Conservation (phyloP, 2,329 filamentous ascomycete genomes). For the Chalaropsis thielavioides region DNA sequence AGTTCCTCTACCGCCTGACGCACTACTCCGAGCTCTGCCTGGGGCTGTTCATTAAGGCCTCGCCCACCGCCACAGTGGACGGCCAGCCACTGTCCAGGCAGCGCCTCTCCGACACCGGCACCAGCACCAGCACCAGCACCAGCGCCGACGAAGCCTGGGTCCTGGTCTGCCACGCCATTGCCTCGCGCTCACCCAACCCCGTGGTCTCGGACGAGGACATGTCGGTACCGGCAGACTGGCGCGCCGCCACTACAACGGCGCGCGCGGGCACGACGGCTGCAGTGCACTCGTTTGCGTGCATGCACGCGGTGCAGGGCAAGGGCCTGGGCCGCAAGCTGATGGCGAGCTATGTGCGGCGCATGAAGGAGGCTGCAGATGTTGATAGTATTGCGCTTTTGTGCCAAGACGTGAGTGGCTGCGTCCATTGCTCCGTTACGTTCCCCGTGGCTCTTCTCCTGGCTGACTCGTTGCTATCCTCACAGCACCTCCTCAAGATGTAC, state of each 20-base stretch:
- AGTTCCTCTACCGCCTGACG: slow-evolving; percentile 65
- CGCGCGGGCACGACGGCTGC: slow-evolving; percentile 53
- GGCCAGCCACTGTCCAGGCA: slow-evolving; percentile 2
- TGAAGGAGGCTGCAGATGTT: slow-evolving; percentile 54
- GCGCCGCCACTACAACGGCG: slow-evolving; percentile 25
- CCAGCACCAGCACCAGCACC: neutral
- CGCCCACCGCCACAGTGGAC: slow-evolving; percentile 23
- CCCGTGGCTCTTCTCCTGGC: neutral
- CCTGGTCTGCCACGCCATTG: slow-evolving; percentile 63
- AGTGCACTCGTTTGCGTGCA: slow-evolving; percentile 68
- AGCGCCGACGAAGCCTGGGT: slow-evolving; percentile 30
- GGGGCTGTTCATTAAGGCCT: slow-evolving; percentile 53
- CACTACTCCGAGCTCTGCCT: slow-evolving; percentile 62
- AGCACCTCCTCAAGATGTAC: slow-evolving; percentile 61
- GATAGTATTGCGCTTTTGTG: slow-evolving; percentile 64
- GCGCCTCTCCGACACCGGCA: neutral
- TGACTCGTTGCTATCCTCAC: neutral
- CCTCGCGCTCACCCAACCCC: slow-evolving; percentile 50
- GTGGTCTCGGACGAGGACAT: slow-evolving; percentile 64
- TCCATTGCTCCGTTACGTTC: neutral
- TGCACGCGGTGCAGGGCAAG: slow-evolving; percentile 58
- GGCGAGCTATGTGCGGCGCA: slow-evolving; percentile 62
- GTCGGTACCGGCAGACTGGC: slow-evolving; percentile 56
- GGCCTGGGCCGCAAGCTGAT: slow-evolving; percentile 62
- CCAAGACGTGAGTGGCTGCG: slow-evolving; percentile 42